Evolutionary conservation across 345 rosid species (phyloP).

Genomic region (Citrus sp.): DNA sequence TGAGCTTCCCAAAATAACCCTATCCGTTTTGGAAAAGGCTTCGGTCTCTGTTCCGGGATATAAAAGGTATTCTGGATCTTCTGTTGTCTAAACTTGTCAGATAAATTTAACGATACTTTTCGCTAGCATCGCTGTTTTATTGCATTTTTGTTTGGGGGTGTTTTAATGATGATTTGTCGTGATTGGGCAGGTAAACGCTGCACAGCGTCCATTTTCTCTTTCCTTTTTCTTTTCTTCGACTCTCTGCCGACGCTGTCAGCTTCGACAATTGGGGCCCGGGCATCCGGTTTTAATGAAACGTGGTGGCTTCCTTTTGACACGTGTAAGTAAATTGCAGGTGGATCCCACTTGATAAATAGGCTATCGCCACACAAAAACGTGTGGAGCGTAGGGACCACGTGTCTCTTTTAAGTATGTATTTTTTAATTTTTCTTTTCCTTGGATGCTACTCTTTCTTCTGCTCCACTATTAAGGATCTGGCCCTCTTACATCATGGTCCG

Average conservation of each 20-base stretch:
- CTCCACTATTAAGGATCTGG: not conserved
- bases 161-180: slow-evolving; percentile 14
- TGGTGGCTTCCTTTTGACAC: slow-evolving; percentile 14
- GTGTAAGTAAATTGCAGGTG: not conserved
- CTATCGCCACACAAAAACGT: slow-evolving; percentile 5
- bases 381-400: slow-evolving; percentile 22
- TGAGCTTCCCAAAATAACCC: not conserved
- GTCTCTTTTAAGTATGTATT: not conserved
- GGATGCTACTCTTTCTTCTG: not conserved
- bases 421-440: slow-evolving; percentile 6
- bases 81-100: not conserved
- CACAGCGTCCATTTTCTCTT: not conserved
- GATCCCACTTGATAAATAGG: slow-evolving; percentile 17
- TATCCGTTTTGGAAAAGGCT: not conserved
- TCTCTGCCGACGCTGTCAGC: slow-evolving; percentile 50
- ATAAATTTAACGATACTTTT: not conserved
- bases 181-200: slow-evolving; percentile 9
- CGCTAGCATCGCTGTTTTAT: not conserved
- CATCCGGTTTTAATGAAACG: slow-evolving; percentile 19
- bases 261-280: slow-evolving; percentile 3
- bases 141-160: not conserved
- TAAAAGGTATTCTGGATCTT: not conserved
- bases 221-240: not conserved
- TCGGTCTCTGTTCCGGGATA: not conserved
- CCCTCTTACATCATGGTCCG: not conserved